Base-by-base conservation (phyloP, 2,329 filamentous ascomycete genomes). In the Aspergillus japonicus region DNA sequence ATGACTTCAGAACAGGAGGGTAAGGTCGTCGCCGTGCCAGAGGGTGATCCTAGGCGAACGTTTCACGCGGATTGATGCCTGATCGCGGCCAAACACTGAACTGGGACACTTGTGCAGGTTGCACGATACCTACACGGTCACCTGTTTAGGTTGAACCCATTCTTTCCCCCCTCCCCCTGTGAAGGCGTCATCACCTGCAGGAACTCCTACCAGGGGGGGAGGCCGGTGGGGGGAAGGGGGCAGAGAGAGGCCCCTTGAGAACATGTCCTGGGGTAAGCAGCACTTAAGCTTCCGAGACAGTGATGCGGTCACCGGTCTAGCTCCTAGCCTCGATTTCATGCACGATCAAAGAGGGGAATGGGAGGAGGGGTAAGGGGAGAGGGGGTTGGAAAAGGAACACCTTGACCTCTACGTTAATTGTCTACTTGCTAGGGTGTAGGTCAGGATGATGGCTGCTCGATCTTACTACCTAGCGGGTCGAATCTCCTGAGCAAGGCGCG, bases 271-370 rank as follows among this genome's bases (percentile, higher is more conserved):
- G 62, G 62, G 62, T 58, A 63, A 35, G 19, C 23, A 48, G 54
- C 29, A 21, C 54, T 56, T 60, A 60, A 61, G 58, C 60, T 62
- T 58, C 60, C 54, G 50, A 57, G 51, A 47, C 54, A 50, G 50
- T 29, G 33, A 61, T 54, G 56, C 50, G 50, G 55, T 59, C 29
- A 47, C 44, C 54, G 23, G 29, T 24, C 50, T 57, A 21, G 57
- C 57, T 56, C 44, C 53, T 62, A 54, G 29, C 33, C 21, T 24
- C 26, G 47, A 24, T 53, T 44, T 26, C 19, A 57, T 49, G n/a
- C 55, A 35, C 47, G 54, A 56, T 56, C 47, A 23, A 23, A 47
- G 55, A 50, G 39, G 49, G 49, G 24, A 35, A 35, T 29, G 26
- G 26, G 26, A 29, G 26, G 26, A 35, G 33, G 14, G 33, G 33